Conservation (phyloP, 345 rosid species). For the Salix dunnii region DNA sequence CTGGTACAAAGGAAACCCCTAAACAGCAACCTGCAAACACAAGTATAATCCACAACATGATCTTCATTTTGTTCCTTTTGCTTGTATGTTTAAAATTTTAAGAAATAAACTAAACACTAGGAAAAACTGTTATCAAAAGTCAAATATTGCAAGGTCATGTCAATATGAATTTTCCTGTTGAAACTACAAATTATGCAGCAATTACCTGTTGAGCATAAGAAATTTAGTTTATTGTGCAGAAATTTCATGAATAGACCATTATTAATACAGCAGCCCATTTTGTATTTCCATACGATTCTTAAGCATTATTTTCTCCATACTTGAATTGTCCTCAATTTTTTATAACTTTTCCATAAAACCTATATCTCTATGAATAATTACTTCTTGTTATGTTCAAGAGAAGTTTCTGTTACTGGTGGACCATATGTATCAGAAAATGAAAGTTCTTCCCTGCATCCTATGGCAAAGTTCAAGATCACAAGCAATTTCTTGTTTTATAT, state of each 20-base stretch:
- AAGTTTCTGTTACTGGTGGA: not conserved
- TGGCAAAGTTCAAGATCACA: not conserved
- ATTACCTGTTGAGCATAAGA: not conserved
- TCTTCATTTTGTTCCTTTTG: not conserved
- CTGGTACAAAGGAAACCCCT: constrained; percentile 2
- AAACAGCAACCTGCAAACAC: constrained; percentile 27
- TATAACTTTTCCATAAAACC: not conserved
- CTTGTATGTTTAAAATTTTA: not conserved
- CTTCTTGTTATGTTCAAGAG: not conserved
- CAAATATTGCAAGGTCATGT: not conserved
- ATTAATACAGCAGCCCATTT: not conserved
- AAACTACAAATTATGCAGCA: not conserved
- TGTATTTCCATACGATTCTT: not conserved
- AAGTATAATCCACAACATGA: not conserved
- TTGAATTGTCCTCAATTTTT: not conserved
- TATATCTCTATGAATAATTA: not conserved
- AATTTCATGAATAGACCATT: not conserved
- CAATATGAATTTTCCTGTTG: not conserved
- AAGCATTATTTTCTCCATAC: not conserved
- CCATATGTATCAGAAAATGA: not conserved
- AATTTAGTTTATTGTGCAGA: not conserved
- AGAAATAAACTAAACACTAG: not conserved
- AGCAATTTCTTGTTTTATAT: not conserved
- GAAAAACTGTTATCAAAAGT: not conserved
- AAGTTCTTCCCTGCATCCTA: not conserved